Conservation (phyloP, 192 early-diverging fungal species). For the Coemansia sp. region DNA sequence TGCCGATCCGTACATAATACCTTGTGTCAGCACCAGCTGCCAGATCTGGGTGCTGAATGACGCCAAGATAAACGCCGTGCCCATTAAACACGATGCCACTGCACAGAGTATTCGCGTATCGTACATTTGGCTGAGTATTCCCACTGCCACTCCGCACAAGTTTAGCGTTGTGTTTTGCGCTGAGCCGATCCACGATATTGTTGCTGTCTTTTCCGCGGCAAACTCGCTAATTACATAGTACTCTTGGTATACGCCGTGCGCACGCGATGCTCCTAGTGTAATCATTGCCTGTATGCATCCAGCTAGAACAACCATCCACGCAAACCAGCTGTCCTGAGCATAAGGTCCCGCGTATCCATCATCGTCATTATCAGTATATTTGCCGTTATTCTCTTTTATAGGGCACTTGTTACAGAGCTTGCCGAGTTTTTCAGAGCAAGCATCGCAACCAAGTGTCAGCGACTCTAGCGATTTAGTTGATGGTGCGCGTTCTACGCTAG, state of each 20-base stretch:
- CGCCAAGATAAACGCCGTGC: slow-evolving; percentile 43
- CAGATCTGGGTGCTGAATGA: slow-evolving; percentile 55
- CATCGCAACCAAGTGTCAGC: neutral
- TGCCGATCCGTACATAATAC: slow-evolving; percentile 41
- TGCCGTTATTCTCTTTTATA: neutral
- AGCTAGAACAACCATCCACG: slow-evolving; percentile 42
- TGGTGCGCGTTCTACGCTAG: slow-evolving; percentile 1
- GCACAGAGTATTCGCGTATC: slow-evolving; percentile 36
- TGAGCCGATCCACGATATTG: slow-evolving; percentile 53
- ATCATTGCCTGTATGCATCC: slow-evolving; percentile 48
- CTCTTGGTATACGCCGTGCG: slow-evolving; percentile 55
- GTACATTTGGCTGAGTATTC: slow-evolving; percentile 38
- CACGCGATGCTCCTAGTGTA: slow-evolving; percentile 40
- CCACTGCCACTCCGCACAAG: slow-evolving; percentile 46
- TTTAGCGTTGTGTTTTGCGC: slow-evolving; percentile 48
- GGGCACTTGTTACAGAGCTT: neutral
- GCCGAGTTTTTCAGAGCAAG: slow-evolving; percentile 1
- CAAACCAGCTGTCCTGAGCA: slow-evolving; percentile 34
- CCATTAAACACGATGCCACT: slow-evolving; percentile 25
- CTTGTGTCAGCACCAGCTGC: slow-evolving; percentile 57
- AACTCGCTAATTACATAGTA: slow-evolving; percentile 46
- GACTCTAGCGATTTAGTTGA: slow-evolving; percentile 7
- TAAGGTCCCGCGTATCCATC: neutral
- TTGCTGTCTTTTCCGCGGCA: slow-evolving; percentile 15
- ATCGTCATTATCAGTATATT: neutral